Base-by-base conservation (phyloP, 164 flowering plant genomes). In the Kalanchoe fedtschenkoi region DNA sequence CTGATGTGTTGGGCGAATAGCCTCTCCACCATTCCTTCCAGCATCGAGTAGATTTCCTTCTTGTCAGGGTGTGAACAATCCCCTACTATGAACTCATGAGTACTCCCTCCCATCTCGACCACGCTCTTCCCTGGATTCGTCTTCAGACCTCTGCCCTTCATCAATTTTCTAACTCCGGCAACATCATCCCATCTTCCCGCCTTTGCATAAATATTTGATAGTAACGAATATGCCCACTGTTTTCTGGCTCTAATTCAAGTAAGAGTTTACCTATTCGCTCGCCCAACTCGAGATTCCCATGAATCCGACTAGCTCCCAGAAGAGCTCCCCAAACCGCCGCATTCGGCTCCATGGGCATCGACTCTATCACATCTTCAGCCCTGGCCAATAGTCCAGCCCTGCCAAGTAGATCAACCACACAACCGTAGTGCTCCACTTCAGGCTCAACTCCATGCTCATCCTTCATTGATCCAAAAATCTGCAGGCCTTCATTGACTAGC, bases 101-200 rank as follows among this genome's bases (percentile, higher is more conserved):
- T 47, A 8, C 32, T 35, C 29, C 78, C 80, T 34, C 68, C 71
- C 33, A 76, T n/a, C 42, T 79, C 74, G 7, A 76, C 69, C 62
- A 63, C 37, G 43, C 82, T 76, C 43, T 65, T 57, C 51, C 80
- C 82, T 6, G 76, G 69, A n/a, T 15, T 71, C 16, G 76, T 78
- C 65, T 71, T 76, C 15, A 78, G 34, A n/a, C 65, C 68, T 42
- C 70, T 67, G 55, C 70, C 72, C 58, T 76, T 75, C 81, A 78
- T 76, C 71, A 78, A 37, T 35, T 43, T 65, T 62, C 81, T 71
- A 21, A 76, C 61, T 19, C 37, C 47, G 30, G 67, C 69, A 6
- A 72, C 80, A 32, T 74, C 78, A 34, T 74, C 78, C 76, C 81
- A 76, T 72, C 74, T 71, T 29, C 77, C 79, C 24, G 72, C 81